Evolutionary conservation across 108 stramenopile genomes (phyloP).

Genomic region (Nitzschia sp.): DNA sequence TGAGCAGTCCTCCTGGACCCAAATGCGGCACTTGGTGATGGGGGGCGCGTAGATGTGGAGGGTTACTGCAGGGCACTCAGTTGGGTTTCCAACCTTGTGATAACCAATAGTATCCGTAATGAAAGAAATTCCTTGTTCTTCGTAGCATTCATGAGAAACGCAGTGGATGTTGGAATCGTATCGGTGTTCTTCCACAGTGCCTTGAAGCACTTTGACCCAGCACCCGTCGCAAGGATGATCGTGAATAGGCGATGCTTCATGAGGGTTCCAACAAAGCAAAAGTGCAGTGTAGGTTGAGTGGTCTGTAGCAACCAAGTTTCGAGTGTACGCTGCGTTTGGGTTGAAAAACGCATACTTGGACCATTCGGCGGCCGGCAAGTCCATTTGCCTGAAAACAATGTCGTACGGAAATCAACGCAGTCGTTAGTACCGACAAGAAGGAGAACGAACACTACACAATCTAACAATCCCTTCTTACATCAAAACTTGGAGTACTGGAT

Average conservation of each 20-base stretch:
- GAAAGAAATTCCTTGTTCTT: slow-evolving; percentile 54
- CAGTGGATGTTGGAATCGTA: slow-evolving; percentile 42
- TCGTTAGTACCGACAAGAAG: neutral
- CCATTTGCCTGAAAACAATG: slow-evolving; percentile 35
- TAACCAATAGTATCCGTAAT: slow-evolving; percentile 85
- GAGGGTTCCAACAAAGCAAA: slow-evolving; percentile 90
- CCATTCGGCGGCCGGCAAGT: slow-evolving; percentile 46
- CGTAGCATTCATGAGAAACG: slow-evolving; percentile 40
- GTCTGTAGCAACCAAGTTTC: slow-evolving; percentile 86
- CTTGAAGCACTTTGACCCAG: slow-evolving; percentile 74
- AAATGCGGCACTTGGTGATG: slow-evolving; percentile 70
- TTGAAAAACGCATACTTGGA: slow-evolving; percentile 52
- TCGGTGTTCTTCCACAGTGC: slow-evolving; percentile 60
- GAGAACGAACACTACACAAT: neutral
- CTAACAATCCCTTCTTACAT: slow-evolving; percentile 13
- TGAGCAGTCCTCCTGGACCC: slow-evolving; percentile 29
- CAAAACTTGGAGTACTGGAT: slow-evolving; percentile 32
- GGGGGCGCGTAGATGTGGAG: slow-evolving; percentile 91
- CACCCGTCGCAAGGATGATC: slow-evolving; percentile 90
- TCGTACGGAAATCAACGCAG: neutral
- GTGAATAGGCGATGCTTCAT: slow-evolving; percentile 68
- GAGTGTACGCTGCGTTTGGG: slow-evolving; percentile 60
- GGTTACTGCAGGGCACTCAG: slow-evolving; percentile 52
- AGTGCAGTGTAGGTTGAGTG: slow-evolving; percentile 76
- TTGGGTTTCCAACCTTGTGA: slow-evolving; percentile 84